Evolutionary conservation across 495 filamentous ascomycete genomes (phyloP), one percentile per base, ranked within the genome.

Genomic region (Xylaria palmicola): DNA sequence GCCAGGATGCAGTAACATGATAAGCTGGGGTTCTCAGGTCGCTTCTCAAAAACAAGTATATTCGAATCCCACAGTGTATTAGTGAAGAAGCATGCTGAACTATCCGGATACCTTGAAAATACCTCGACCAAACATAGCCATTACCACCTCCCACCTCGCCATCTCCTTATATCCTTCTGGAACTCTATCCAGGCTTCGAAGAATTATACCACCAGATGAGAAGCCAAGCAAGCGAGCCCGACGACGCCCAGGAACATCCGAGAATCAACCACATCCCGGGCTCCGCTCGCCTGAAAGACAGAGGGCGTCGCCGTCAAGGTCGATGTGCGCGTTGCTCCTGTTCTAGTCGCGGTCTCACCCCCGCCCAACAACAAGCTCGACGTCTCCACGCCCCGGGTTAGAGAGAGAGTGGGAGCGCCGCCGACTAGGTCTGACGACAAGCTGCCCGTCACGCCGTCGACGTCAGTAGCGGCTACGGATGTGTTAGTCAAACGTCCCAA

Each of bases 401-500:
- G 5, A 13, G 20, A 34, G 20, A 55, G 13, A 15, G 50, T 55
- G 8, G 41, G 13, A 40, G 30, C 37, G 30, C 39, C 39, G 15
- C 15, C 40, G 27, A 34, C 1, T 10, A 27, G 41, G 29, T 26
- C 37, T 27, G 19, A 8, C 3, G 4, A 12, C 7, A 29, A n/a
- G 20, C 49, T 54, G 9, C 20, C 50, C 2, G 59, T 61, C 32
- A 19, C 50, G 20, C 59, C 59, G n/a, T 61, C 50, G 3, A 61
- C 59, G 12, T 61, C 40, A 3, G 4, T 30, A 3, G 50, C 29
- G 10, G 49, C 59, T 61, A 4, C 15, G n/a, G 40, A 19, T 9
- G 40, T 10, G 50, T 61, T 61, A 61, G 40, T n/a, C n/a, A n/a
- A 32, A n/a, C 24, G 34, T 22, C 19, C 15, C 0, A 2, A 22